These are phyloP conservation scores for Leptodermis oblonga DNA, from an alignment of 257 asterid genomes.

Conservation along the genomic window DNA sequence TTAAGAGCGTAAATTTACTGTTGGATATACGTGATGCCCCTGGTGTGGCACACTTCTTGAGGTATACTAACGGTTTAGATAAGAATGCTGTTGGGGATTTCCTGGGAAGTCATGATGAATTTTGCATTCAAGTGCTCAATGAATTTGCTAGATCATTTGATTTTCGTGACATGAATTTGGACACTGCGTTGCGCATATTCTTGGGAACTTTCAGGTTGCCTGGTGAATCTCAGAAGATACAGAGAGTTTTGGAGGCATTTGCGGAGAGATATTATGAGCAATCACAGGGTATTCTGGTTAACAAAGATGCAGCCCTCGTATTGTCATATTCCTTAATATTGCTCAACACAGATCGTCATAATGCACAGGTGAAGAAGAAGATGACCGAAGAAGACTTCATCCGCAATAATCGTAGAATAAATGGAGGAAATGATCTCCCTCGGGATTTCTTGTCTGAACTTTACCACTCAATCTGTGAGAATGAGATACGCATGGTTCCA, in stretches of 20 bases:
- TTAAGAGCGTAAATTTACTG: constrained; percentile 62
- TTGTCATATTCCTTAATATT: constrained; percentile 79
- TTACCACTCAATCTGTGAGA: constrained; percentile 72
- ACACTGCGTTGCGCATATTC: constrained; percentile 78
- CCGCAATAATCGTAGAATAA: constrained; percentile 79
- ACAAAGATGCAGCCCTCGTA: constrained; percentile 85
- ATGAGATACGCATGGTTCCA: constrained; percentile 82
- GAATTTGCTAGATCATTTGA: constrained; percentile 79
- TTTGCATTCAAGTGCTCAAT: constrained; percentile 75
- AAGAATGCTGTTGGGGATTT: constrained; percentile 77
- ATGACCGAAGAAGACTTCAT: constrained; percentile 95
- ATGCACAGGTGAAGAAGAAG: constrained; percentile 89
- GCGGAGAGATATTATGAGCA: constrained; percentile 85
- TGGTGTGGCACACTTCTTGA: constrained; percentile 77
- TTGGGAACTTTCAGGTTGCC: constrained; percentile 91
- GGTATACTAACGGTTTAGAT: constrained; percentile 74
- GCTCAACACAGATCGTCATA: constrained; percentile 96
- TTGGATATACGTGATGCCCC: constrained; percentile 65
- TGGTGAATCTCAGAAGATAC: constrained; percentile 96
- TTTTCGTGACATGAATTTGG: constrained; percentile 70
- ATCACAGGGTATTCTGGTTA: constrained; percentile 66
- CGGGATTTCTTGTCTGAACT: constrained; percentile 78
- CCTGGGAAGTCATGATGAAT: constrained; percentile 88
- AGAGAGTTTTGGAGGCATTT: constrained; percentile 92
- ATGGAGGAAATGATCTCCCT: constrained; percentile 92